phyloP scores from a whole-genome alignment of 2,329 filamentous ascomycete genomes.

The Beauveria scarabaeidicola region DNA sequence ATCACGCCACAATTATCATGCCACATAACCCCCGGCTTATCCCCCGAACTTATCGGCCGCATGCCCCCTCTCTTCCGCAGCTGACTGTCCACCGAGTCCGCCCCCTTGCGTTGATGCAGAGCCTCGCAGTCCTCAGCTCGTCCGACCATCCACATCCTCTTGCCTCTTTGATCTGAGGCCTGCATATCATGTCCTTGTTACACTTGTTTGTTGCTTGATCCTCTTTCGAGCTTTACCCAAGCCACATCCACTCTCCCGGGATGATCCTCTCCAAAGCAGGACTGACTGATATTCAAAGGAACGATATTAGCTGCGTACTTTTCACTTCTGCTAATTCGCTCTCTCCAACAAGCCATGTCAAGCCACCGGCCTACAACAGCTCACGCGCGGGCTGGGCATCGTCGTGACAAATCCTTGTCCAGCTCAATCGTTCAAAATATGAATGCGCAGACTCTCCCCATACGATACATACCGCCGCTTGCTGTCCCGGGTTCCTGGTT shows the following conservation, averaged over 20 bases:
- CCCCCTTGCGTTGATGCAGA: not conserved
- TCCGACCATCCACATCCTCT: no score
- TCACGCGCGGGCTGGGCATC: not conserved
- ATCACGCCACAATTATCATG: not conserved
- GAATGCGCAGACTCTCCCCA: not conserved
- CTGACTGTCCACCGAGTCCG: no score
- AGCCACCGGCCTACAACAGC: not conserved
- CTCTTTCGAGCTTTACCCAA: not conserved
- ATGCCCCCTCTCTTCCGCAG: not conserved
- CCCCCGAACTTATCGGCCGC: not conserved
- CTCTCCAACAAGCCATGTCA: not conserved
- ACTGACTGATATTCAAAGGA: not conserved
- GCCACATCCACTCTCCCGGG: not conserved
- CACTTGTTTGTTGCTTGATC: not conserved
- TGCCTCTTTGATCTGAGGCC: not conserved
- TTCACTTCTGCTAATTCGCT: not conserved
- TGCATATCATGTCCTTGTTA: not conserved
- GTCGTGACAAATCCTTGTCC: not conserved
- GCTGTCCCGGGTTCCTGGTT: not conserved
- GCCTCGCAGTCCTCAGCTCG: not conserved
- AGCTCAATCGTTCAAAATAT: no score
- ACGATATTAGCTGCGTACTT: not conserved
- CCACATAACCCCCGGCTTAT: conserved; percentile 2
- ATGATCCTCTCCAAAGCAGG: not conserved
- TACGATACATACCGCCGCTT: not conserved